A percentile compares a stretch with the other conserved stretches of the same genome.
These are phyloP conservation scores for Babesia microti DNA, from an alignment of 169 alveolate species.

Conservation along the genomic window DNA sequence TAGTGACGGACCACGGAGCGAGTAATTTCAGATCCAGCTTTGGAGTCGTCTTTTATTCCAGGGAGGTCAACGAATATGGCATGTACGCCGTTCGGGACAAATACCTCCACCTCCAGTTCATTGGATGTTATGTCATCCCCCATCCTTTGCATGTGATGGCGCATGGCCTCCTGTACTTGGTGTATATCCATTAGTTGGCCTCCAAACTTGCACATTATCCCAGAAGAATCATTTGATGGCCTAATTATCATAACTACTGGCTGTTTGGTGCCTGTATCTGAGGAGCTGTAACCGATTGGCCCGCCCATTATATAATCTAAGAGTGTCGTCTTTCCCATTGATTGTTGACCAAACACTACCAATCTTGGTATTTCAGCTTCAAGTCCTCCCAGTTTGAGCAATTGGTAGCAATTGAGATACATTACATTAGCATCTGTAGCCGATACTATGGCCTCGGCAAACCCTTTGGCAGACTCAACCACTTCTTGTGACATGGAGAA, in stretches of 20 bases:
- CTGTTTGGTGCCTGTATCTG: conserved; percentile 80
- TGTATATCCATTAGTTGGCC: conserved; percentile 53
- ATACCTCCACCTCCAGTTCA: conserved; percentile 71
- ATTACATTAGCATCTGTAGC: conserved; percentile 62
- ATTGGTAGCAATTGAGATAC: conserved; percentile 66
- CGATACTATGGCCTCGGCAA: conserved; percentile 29
- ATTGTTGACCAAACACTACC: conserved; percentile 80
- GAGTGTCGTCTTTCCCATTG: conserved; percentile 81
- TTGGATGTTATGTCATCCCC: conserved; percentile 56
- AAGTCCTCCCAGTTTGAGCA: conserved; percentile 68
- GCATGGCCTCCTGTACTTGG: conserved; percentile 69
- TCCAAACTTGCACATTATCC: conserved; percentile 24
- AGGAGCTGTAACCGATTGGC: conserved; percentile 76
- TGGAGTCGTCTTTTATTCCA: conserved; percentile 78
- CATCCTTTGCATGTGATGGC: conserved; percentile 54
- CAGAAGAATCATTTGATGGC: conserved; percentile 32
- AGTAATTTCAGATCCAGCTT: conserved; percentile 73
- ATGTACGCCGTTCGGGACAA: conserved; percentile 71
- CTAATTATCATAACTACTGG: conserved; percentile 71
- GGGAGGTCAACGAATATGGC: conserved; percentile 81
- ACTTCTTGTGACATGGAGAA: conserved; percentile 24
- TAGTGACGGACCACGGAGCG: conserved; percentile 69
- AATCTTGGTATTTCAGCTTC: conserved; percentile 78
- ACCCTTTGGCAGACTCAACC: conserved; percentile 29
- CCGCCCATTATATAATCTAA: conserved; percentile 80